Evolutionary conservation across 176 grass and related monocot species (phyloP).

Genomic region (Secale cereale): DNA sequence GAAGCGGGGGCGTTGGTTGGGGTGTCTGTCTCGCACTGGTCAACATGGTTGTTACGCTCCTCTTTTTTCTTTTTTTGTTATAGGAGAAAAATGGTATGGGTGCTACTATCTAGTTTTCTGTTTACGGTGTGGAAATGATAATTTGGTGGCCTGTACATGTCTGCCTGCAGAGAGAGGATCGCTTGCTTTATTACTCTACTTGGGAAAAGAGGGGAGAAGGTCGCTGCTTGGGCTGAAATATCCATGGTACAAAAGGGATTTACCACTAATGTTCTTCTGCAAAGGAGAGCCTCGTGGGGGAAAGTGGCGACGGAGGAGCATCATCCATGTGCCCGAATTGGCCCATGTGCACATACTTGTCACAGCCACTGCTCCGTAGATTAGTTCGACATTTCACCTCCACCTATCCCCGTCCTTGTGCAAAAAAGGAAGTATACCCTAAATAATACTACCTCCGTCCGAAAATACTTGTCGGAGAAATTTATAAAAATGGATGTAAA

Average conservation of each 20-base stretch:
- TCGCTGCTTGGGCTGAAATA: not conserved
- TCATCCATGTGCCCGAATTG: not conserved
- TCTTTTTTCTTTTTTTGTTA: too few relatives aligned
- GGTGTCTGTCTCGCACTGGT: slow-evolving; percentile 9
- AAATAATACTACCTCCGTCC: too few relatives aligned
- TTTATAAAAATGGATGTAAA: too few relatives aligned
- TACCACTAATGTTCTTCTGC: not conserved
- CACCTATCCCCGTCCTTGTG: too few relatives aligned
- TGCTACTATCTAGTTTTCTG: not conserved
- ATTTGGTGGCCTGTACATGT: not conserved
- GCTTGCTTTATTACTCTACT: too few relatives aligned
- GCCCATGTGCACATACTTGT: not conserved
- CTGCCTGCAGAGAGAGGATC: not conserved
- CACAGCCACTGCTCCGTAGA: too few relatives aligned
- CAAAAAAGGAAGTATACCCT: too few relatives aligned
- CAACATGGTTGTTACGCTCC: slow-evolving; percentile 4
- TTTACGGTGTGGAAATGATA: not conserved
- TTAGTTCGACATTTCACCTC: too few relatives aligned
- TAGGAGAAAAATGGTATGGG: not conserved
- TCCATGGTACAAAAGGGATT: not conserved
- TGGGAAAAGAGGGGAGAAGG: too few relatives aligned
- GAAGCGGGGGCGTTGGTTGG: not conserved
- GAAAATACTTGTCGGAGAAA: too few relatives aligned
- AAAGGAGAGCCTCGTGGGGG: not conserved
- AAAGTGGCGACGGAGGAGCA: not conserved